Percentiles rank a stretch among this genome's conserved stretches.
phyloP scores from a whole-genome alignment of 2,329 filamentous ascomycete genomes.

The Fusarium mundagurra region DNA sequence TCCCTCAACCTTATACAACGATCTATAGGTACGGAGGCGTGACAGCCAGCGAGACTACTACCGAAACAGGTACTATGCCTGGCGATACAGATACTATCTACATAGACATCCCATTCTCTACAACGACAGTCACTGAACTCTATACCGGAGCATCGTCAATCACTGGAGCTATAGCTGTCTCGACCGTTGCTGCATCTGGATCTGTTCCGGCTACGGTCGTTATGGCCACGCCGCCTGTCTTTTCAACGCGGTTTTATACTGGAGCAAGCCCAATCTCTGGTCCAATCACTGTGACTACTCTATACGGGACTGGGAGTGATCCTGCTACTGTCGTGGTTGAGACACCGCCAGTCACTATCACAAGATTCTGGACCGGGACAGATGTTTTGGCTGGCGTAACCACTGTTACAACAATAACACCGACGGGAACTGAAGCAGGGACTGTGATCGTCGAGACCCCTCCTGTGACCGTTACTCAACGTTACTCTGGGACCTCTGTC shows the following conservation, averaged over 20 bases:
- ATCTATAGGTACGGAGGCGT: background rate
- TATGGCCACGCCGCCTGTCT: background rate
- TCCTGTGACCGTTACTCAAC: background rate
- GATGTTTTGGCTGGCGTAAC: background rate
- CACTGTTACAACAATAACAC: background rate
- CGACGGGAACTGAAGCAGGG: background rate
- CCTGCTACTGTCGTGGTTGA: rapidly evolving
- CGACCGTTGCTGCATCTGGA: rapidly evolving
- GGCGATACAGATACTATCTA: background rate
- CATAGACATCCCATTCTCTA: background rate
- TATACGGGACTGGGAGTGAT: too few species aligned
- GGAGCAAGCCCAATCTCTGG: background rate
- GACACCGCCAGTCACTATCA: background rate
- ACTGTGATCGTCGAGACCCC: background rate
- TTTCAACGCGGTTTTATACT: background rate
- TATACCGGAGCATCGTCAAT: background rate
- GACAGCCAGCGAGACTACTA: background rate
- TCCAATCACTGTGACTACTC: background rate
- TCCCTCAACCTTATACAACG: background rate
- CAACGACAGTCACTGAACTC: background rate
- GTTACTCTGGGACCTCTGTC: background rate
- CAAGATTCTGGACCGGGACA: background rate
- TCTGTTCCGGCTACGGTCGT: background rate
- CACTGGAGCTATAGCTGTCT: background rate
- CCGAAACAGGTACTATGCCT: background rate